Base-by-base conservation (phyloP, 805 yeast species). In the Metschnikowia gelsemii region DNA sequence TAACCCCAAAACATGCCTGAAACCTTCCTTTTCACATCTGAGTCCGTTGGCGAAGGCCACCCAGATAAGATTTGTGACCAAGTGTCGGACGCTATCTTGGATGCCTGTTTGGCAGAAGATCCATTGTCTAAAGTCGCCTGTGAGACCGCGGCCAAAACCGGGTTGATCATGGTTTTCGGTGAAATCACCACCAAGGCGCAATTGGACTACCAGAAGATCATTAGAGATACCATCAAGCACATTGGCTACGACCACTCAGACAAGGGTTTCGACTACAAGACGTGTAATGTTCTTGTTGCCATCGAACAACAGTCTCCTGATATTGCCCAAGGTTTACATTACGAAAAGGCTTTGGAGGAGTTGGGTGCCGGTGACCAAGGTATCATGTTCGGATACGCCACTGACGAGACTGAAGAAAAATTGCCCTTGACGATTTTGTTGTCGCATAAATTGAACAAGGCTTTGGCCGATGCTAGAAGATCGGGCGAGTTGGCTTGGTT, bases 281-380 rank as follows among this genome's bases (percentile, higher is more conserved):
- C 99, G 59, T 93, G 99, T 81, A 93, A 93, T 74, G 98, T 93
- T 45, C 78, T 93, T 53, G 98, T 93, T 51, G 99, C 99, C 69
- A 89, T 93, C 70, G 99, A 93, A 79, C 97, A 93, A 77, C 99
- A 93, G 77, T 89, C 97, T 40, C 93, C 96, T 58, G 99, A 93
- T 75, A 93, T 93, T 62, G 99, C 99, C 49, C 98, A 91, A 76
- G 99, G 99, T 81, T 82, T 93, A 64, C 98, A 93, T 75, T 86
- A 86, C 74, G 97, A 93, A 68, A 80, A 84, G 75, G 96, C 86
- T 42, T 76, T 93, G 53, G 99, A 93, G 79, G 95, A 93, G 47
- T 82, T 93, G 63, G 99, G 99, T 72, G 99, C 99, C 54, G 99
- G 99, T 83, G 99, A 93, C 77, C 99, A 93, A 76, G 99, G 99